A percentile compares a stretch with the other conserved stretches of the same genome.
Evolutionary conservation across 1,139 yeast genomes (phyloP).

Genomic region (Taphrina deformans): DNA sequence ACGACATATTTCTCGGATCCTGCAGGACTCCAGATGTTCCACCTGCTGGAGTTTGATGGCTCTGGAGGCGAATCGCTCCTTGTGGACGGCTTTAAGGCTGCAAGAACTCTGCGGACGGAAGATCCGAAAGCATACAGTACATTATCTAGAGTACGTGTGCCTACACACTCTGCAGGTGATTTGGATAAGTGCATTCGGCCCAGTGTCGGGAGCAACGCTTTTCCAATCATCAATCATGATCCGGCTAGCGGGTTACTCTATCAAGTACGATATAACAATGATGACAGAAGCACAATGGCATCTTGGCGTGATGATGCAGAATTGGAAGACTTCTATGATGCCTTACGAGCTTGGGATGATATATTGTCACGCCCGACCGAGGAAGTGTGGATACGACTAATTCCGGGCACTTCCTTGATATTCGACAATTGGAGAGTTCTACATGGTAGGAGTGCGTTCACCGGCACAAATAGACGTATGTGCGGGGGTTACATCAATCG

Average conservation of each 20-base stretch:
- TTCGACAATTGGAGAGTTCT: constrained; percentile 78
- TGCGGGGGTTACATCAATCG: constrained; percentile 75
- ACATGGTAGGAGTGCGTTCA: constrained; percentile 69
- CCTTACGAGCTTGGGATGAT: constrained; percentile 59
- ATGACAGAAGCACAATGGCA: constrained; percentile 69
- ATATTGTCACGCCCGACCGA: constrained; percentile 56
- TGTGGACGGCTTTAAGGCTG: constrained; percentile 69
- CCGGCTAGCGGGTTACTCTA: constrained; percentile 54
- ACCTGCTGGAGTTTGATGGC: constrained; percentile 65
- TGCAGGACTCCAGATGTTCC: constrained; percentile 73
- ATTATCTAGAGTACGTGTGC: constrained; percentile 56
- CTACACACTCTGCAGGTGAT: constrained; percentile 81
- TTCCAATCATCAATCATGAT: constrained; percentile 64
- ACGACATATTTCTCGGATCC: constrained; percentile 80
- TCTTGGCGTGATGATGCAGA: constrained; percentile 53
- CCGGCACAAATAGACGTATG: constrained; percentile 64
- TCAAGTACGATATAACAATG: constrained; percentile 75
- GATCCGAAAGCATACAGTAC: constrained; percentile 60
- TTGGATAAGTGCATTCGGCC: constrained; percentile 67
- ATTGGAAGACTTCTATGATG: constrained; percentile 60
- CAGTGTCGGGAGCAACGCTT: constrained; percentile 50
- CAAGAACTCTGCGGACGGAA: constrained; percentile 52
- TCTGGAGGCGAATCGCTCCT: constrained; percentile 72
- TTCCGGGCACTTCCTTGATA: constrained; percentile 63
- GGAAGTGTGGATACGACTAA: constrained; percentile 59